Evolutionary conservation across 805 yeast genomes (phyloP), one percentile per base, ranked within the genome.

Genomic region (Tetrapisispora nanseiensis): DNA sequence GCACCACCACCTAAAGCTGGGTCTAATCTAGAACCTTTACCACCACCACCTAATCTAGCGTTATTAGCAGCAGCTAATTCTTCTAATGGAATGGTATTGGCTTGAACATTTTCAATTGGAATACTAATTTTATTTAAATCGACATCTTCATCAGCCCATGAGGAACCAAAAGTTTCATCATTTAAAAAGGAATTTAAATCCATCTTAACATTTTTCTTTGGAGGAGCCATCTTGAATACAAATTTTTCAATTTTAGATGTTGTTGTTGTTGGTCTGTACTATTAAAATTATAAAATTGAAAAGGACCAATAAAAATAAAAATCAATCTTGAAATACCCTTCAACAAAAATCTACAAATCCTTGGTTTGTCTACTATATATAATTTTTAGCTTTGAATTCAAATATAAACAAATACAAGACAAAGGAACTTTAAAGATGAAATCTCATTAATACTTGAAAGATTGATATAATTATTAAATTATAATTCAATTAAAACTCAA

Each of bases 101-200:
- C 53, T 38, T 45, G 51, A n/a, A 50, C 44, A 27, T 47, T 51
- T 33, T 56, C 63, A 39, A 67, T 64, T 42, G 75, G 73, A 41
- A 78, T 75, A 33, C 75, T 75, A 54, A 80, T 75, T 54, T 80
- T 71, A 45, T 72, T 70, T 63, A 81, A 70, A 66, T 83, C 92
- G 51, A 84, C 78, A 48, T 80, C 92, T 47, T 78, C 84, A 56
- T 85, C 95, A 38, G 87, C 92, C 95, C 95, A 85, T 26, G 86
- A 78, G 40, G 80, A 76, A 39, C 77, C 78, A 52, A 78, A 74
- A 32, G 81, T 63, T 41, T 79, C 83, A 66, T 83, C 92, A 55
- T 79, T 76, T 61, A 85, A 74, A 73, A 87, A 87, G 65, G 89
- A 78, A 61, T 78, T 80, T 67, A 87, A 75, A 72, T 84, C 90